Percentiles rank a stretch among this genome's conserved stretches.
Conservation (phyloP, 257 asterid species). For the Plectranthus barbatus region DNA sequence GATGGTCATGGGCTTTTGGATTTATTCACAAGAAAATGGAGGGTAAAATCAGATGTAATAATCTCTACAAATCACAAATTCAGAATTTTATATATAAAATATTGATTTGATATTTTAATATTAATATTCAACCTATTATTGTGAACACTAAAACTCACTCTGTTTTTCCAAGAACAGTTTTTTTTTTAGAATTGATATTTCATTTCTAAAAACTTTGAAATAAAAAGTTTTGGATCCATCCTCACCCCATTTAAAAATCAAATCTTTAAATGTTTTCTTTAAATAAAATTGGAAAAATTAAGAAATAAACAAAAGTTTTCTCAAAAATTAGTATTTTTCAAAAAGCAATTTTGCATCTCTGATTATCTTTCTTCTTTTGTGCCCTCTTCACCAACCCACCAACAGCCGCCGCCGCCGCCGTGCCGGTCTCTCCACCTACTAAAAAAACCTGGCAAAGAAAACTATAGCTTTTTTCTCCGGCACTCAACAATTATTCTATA, state of each 20-base stretch:
- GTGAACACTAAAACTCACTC: too few species aligned
- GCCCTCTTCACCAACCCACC: constrained; percentile 11
- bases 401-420: not conserved
- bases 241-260: too few species aligned
- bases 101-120: too few species aligned
- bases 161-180: too few species aligned
- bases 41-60: not conserved
- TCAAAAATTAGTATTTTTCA: not conserved
- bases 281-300: too few species aligned
- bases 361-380: not conserved
- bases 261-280: not conserved
- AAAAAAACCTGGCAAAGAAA: not conserved
- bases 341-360: not conserved
- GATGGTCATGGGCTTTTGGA: constrained; percentile 6
- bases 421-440: not conserved
- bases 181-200: too few species aligned
- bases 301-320: too few species aligned
- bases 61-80: not conserved
- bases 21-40: not conserved
- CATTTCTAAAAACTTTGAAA: too few species aligned
- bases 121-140: too few species aligned
- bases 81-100: too few species aligned
- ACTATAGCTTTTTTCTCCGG: not conserved
- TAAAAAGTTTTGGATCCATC: too few species aligned
- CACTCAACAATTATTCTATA: not conserved